Evolutionary conservation across 2,329 filamentous ascomycete genomes (phyloP).

Genomic region (Aspergillus sp.): DNA sequence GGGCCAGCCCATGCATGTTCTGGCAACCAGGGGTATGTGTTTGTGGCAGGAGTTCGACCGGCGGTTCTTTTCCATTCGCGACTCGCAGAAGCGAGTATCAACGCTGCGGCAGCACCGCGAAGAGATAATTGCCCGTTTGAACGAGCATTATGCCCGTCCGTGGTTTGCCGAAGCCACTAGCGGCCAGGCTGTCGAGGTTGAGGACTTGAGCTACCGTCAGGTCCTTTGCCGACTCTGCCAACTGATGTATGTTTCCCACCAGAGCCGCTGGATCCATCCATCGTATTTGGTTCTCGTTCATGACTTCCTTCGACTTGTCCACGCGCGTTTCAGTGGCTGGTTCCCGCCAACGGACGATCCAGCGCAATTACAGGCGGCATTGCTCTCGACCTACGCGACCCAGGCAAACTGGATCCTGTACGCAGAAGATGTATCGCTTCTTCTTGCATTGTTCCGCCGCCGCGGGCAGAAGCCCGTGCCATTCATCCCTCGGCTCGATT

Average conservation of each 20-base stretch:
- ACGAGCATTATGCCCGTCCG: conserved; percentile 92
- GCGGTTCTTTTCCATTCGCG: conserved; percentile 92
- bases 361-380: conserved; percentile 85
- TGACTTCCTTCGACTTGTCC: conserved; percentile 92
- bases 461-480: conserved; percentile 92
- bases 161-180: conserved; percentile 85
- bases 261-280: conserved; percentile 81
- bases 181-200: conserved; percentile 73
- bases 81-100: conserved; percentile 84
- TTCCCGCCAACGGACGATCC: conserved; percentile 62
- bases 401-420: conserved; percentile 87
- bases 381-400: conserved; percentile 69
- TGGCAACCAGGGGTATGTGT: conserved; percentile 86
- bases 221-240: conserved; percentile 80
- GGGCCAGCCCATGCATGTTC: conserved; percentile 98
- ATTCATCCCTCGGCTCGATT: conserved; percentile 89
- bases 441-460: conserved; percentile 83
- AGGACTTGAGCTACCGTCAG: conserved; percentile 92
- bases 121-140: conserved; percentile 91
- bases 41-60: conserved; percentile 99
- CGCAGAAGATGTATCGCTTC: conserved; percentile 95
- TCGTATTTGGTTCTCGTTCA: conserved; percentile 76
- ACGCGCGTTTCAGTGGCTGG: conserved; percentile 85
- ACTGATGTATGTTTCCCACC: conserved; percentile 83
- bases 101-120: conserved; percentile 82